These are phyloP conservation scores for Ilyonectria sp. DNA, from an alignment of 2,329 filamentous ascomycete species.

Conservation along the genomic window DNA sequence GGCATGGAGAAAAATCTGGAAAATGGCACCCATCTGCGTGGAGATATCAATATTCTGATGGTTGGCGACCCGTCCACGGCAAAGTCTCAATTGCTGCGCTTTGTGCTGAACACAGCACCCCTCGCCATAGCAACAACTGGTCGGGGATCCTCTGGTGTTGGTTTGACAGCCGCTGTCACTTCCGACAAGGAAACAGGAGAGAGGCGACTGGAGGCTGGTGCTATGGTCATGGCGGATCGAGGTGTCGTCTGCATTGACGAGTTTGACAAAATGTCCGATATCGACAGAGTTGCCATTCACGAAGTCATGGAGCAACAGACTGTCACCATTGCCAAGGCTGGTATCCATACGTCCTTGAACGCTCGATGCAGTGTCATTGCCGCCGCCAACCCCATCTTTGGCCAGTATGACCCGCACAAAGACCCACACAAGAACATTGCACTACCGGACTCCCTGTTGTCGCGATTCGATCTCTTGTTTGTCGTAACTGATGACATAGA, in stretches of 20 bases:
- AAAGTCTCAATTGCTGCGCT: conserved; percentile 97
- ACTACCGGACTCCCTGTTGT: conserved; percentile 93
- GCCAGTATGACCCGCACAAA: conserved; percentile 98
- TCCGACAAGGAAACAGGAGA: conserved; percentile 98
- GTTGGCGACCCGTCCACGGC: conserved; percentile 98
- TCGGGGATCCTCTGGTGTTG: conserved; percentile 95
- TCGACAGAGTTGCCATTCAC: conserved; percentile 98
- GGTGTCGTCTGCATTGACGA: conserved; percentile 99
- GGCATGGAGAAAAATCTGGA: conserved; percentile 99
- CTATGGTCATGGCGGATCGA: conserved; percentile 97
- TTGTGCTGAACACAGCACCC: conserved; percentile 96
- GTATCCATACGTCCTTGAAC: conserved; percentile 97
- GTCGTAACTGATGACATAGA: conserved; percentile 99
- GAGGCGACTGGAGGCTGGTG: conserved; percentile 93
- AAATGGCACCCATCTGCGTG: conserved; percentile 96
- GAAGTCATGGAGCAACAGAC: conserved; percentile 99
- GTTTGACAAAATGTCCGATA: conserved; percentile 99
- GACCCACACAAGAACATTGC: conserved; percentile 99
- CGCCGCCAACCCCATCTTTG: conserved; percentile 97
- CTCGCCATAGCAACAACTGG: conserved; percentile 97
- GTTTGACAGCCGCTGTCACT: conserved; percentile 96
- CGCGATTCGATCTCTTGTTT: conserved; percentile 98
- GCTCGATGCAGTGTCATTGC: conserved; percentile 97
- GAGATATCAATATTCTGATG: conserved; percentile 99
- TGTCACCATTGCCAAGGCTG: conserved; percentile 98